These are phyloP conservation scores for Penicillium sp. DNA, from an alignment of 2,329 filamentous ascomycete species.

Conservation along the genomic window DNA sequence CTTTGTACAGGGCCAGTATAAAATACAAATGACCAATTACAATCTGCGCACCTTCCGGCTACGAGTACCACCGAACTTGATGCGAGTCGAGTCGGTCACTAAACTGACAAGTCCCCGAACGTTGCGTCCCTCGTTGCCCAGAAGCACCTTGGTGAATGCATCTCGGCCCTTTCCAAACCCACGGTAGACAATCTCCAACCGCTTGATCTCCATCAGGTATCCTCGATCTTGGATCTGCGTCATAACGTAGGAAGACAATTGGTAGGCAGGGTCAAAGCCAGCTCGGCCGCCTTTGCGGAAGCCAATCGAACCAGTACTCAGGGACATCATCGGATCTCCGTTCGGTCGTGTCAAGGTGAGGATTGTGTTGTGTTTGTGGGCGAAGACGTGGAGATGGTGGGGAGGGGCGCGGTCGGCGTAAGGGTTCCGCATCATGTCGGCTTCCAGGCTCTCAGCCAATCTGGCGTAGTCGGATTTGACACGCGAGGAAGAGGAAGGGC, in stretches of 20 bases:
- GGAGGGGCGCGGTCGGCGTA: constrained; percentile 46
- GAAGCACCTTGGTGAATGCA: constrained; percentile 79
- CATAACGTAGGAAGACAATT: constrained; percentile 77
- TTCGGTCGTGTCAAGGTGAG: constrained; percentile 83
- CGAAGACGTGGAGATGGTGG: constrained; percentile 81
- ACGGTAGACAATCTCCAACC: constrained; percentile 73
- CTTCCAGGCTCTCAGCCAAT: constrained; percentile 33
- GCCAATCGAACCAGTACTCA: constrained; percentile 84
- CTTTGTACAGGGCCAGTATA: background rate
- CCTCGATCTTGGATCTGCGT: constrained; percentile 78
- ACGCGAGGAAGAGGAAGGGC: constrained; percentile 13
- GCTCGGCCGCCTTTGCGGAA: constrained; percentile 77
- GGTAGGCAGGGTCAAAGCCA: constrained; percentile 87
- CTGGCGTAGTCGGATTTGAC: constrained; percentile 30
- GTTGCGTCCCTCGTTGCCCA: constrained; percentile 76
- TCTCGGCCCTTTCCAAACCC: constrained; percentile 86
- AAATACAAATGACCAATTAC: constrained; percentile 32
- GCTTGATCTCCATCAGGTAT: constrained; percentile 68
- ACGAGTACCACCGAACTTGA: constrained; percentile 95
- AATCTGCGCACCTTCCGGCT: constrained; percentile 79
- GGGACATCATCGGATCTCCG: constrained; percentile 69
- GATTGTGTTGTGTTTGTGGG: constrained; percentile 92
- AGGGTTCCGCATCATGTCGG: constrained; percentile 33
- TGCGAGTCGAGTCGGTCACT: constrained; percentile 77
- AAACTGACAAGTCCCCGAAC: constrained; percentile 70